phyloP scores from a whole-genome alignment of 176 grass and related monocot genomes.

The Carex pumila region DNA sequence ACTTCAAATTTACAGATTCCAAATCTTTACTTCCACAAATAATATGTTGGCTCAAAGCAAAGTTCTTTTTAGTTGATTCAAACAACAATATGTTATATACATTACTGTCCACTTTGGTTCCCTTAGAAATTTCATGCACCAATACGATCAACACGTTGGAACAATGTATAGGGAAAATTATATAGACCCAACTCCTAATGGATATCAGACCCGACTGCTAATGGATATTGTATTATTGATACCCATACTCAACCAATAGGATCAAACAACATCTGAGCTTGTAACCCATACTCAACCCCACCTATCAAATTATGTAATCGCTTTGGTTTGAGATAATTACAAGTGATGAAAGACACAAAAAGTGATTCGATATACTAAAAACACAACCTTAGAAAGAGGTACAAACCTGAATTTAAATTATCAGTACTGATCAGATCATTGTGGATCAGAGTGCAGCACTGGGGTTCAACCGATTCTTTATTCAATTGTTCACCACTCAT shows the following conservation, averaged over 20 bases:
- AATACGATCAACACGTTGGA: neutral
- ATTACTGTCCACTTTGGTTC: neutral
- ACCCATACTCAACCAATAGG: neutral
- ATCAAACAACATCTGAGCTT: neutral
- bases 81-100: neutral
- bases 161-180: neutral
- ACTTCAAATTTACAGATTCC: neutral
- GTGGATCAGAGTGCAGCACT: neutral
- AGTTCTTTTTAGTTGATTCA: neutral
- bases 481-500: slow-evolving; percentile 25
- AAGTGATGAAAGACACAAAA: neutral
- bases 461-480: slow-evolving; percentile 26
- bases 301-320: neutral
- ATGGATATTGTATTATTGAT: neutral
- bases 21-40: neutral
- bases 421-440: neutral
- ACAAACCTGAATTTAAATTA: slow-evolving; percentile 28
- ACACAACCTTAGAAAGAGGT: neutral
- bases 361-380: neutral
- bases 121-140: neutral
- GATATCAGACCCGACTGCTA: neutral
- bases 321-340: neutral
- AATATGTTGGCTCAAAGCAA: neutral
- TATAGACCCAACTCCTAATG: neutral
- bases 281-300: neutral